These are phyloP conservation scores for Sutorius australiensis DNA, from an alignment of 768 basidiomycete genomes.

Conservation along the genomic window DNA sequence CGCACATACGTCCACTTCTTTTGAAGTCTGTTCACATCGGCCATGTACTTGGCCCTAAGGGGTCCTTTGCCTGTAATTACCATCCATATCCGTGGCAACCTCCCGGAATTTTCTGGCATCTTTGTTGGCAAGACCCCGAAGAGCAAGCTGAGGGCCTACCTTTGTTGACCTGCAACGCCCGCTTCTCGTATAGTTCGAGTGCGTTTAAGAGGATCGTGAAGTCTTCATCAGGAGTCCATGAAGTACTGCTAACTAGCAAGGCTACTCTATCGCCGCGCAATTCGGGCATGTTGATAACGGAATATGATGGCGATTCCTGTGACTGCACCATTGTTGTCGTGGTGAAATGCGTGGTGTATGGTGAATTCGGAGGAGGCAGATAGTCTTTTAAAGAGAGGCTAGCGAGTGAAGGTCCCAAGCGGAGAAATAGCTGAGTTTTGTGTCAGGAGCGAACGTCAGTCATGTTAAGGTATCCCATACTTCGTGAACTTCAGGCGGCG, in stretches of 20 bases:
- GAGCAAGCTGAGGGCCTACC: constrained; percentile 1
- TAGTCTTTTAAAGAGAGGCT: constrained; percentile 42
- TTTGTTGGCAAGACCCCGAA: not conserved
- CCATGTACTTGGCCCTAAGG: constrained; percentile 69
- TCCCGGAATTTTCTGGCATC: constrained; percentile 17
- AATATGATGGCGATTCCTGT: constrained; percentile 10
- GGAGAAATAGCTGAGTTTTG: constrained; percentile 45
- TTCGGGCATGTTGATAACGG: constrained; percentile 37
- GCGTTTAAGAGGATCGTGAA: constrained; percentile 81
- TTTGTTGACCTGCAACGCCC: constrained; percentile 38
- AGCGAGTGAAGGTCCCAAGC: constrained; percentile 39
- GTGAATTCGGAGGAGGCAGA: constrained; percentile 47
- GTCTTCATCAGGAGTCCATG: constrained; percentile 98
- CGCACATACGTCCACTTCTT: constrained; percentile 69
- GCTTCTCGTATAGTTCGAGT: constrained; percentile 63
- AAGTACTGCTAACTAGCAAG: constrained; percentile 86
- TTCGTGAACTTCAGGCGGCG: constrained; percentile 71
- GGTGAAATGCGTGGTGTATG: constrained; percentile 66
- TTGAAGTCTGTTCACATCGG: constrained; percentile 55
- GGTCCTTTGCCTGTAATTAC: constrained; percentile 92
- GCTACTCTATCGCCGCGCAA: constrained; percentile 75
- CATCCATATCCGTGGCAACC: constrained; percentile 73
- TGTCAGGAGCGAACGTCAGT: constrained; percentile 1
- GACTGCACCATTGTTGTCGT: constrained; percentile 27
- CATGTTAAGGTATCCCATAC: constrained; percentile 36